phyloP scores from a whole-genome alignment of 1,284 basidiomycete species.

The Cystobasidium sp. region DNA sequence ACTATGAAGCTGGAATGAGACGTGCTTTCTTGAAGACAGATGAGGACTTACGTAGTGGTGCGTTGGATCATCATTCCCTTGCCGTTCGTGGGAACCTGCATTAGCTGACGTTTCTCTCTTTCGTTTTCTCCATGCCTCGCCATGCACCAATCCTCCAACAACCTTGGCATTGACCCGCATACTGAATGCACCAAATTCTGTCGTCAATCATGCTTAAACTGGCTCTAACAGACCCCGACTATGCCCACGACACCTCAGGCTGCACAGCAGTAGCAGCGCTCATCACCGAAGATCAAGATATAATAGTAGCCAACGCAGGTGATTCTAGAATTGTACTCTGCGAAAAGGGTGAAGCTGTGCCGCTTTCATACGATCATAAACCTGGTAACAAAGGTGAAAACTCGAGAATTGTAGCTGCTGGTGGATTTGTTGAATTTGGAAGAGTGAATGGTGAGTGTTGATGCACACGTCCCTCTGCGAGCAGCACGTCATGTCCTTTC shows the following conservation, averaged over 20 bases:
- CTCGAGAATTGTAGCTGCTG: constrained; percentile 85
- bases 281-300: constrained; percentile 74
- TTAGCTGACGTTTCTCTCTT: neutral
- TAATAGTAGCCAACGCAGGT: constrained; percentile 93
- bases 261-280: constrained; percentile 93
- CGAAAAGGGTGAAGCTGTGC: constrained; percentile 80
- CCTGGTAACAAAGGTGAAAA: constrained; percentile 85
- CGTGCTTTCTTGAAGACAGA: constrained; percentile 91
- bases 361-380: constrained; percentile 94
- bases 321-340: constrained; percentile 94
- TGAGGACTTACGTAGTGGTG: constrained; percentile 86
- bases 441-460: constrained; percentile 95
- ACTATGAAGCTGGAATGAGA: constrained; percentile 81
- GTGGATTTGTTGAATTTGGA: constrained; percentile 95
- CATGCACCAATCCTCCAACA: constrained; percentile 39
- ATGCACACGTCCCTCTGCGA: too few relatives aligned
- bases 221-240: constrained; percentile 70
- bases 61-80: constrained; percentile 51
- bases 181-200: too few relatives aligned
- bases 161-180: neutral
- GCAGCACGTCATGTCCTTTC: too few relatives aligned
- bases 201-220: too few relatives aligned
- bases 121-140: neutral
- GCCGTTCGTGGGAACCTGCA: neutral
- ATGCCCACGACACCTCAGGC: constrained; percentile 89